Base-by-base conservation (phyloP, 2,329 filamentous ascomycete species). In the Thyridium curvatum region DNA sequence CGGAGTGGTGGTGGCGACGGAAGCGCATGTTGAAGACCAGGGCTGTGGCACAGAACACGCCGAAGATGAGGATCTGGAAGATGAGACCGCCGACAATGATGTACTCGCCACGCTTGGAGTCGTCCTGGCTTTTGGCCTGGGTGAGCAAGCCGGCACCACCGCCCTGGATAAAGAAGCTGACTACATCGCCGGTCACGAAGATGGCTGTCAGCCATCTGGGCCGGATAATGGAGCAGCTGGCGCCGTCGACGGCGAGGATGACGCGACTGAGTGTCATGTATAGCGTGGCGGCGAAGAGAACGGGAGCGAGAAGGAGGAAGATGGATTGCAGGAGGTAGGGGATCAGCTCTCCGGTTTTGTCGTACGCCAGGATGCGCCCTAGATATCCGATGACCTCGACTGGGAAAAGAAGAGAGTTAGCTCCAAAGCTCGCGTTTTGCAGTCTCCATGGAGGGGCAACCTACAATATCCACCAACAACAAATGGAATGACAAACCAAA, bases 1-100 rank as follows among this genome's bases (percentile, higher is more conserved):
- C 35, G 15, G 7, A 36, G 21, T 10, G 26, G 35, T 12, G 37
- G 18, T 26, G 21, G 21, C 14, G 33, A 3, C 3, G 2, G 16
- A 52, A 49, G 2, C 45, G 43, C 7, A 40, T 41, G 41, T 77
- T 65, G 52, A 74, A 75, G 0, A 67, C 42, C 1, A 61, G 41
- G 0, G 69, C 62, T 0, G 65, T 60, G 2, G 64, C 33, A n/a
- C 74, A 54, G 46, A 79, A 81, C 17, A 75, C 54, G 8, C 59
- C 60, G 41, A 80, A 78, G 31, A 73, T 64, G 16, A 71, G 28
- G 12, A 80, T 62, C 46, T 82, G 77, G n/a, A 79, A 51, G 14
- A 71, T 53, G 4, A 82, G 55, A 4, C 77, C 76, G 4, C 49
- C 66, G 8, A 79, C 53, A 16, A 79, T 67, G 39, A 79, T 56